phyloP scores from a whole-genome alignment of 2,329 filamentous ascomycete genomes.

The Ceratocystis harringtonii region DNA sequence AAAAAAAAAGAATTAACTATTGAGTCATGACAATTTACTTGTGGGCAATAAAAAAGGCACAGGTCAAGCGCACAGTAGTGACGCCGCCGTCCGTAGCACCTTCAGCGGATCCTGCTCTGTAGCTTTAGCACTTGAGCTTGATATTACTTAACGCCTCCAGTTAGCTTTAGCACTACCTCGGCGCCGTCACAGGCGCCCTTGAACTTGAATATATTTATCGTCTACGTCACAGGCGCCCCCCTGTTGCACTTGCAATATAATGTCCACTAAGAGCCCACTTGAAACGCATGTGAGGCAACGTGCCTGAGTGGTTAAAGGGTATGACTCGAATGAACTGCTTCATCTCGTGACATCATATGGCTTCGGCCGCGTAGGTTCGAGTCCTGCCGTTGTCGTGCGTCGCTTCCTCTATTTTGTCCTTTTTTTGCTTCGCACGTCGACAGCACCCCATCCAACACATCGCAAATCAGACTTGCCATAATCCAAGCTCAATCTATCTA shows the following conservation, averaged over 20 bases:
- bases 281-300: conserved; percentile 5
- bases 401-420: not conserved
- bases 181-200: too few species aligned
- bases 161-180: too few species aligned
- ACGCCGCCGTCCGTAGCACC: too few species aligned
- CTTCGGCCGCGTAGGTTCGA: conserved; percentile 16
- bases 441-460: not conserved
- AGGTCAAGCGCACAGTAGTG: too few species aligned
- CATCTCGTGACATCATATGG: conserved; percentile 13
- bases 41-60: too few species aligned
- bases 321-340: conserved; percentile 13
- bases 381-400: conserved; percentile 14
- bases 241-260: not conserved
- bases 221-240: too few species aligned
- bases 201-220: too few species aligned
- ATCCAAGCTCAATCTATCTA: not conserved
- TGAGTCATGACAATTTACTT: too few species aligned
- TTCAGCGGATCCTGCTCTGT: too few species aligned
- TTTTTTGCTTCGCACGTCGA: not conserved
- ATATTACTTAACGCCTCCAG: too few species aligned
- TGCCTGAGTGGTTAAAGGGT: conserved; percentile 17
- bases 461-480: not conserved
- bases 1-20: too few species aligned
- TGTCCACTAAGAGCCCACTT: not conserved
- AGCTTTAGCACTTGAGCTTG: too few species aligned